A percentile compares a stretch with the other conserved stretches of the same genome.
These are phyloP conservation scores for Pelargonium cotyledonis DNA, from an alignment of 441 rosid species.

Conservation along the genomic window DNA sequence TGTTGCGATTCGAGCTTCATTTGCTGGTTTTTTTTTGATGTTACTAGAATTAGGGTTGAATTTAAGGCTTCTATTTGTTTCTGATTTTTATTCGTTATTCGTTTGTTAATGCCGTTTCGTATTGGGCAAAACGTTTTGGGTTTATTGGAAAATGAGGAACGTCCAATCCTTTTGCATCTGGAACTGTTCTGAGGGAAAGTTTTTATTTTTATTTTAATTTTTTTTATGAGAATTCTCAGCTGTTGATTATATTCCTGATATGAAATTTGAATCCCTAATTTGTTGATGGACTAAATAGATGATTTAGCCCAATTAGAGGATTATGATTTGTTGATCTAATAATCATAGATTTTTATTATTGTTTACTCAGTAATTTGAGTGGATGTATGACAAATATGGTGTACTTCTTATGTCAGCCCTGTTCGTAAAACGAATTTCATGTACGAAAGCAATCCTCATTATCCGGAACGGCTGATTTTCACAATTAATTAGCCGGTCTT, in stretches of 20 bases:
- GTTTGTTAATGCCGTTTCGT: not conserved
- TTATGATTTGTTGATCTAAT: not conserved
- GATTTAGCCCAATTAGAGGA: not conserved
- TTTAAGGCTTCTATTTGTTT: not conserved
- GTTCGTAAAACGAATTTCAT: not conserved
- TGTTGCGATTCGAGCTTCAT: not conserved
- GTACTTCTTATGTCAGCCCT: not conserved
- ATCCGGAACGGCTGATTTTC: not conserved
- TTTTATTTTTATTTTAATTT: not conserved
- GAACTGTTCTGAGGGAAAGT: not conserved
- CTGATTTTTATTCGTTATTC: not conserved
- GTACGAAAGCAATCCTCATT: not conserved
- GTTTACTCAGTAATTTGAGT: not conserved
- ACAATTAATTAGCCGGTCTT: not conserved
- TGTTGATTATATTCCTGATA: not conserved
- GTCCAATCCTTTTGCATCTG: not conserved
- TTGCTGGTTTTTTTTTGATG: not conserved
- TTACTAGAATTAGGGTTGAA: not conserved
- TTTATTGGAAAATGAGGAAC: not conserved
- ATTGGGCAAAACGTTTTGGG: not conserved
- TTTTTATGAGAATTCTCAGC: not conserved
- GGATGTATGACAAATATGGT: not conserved
- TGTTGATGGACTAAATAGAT: not conserved
- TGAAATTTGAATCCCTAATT: not conserved
- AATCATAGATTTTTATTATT: not conserved